Conservation (phyloP, 2,329 filamentous ascomycete species). For the Pseudocercospora fuligena region DNA sequence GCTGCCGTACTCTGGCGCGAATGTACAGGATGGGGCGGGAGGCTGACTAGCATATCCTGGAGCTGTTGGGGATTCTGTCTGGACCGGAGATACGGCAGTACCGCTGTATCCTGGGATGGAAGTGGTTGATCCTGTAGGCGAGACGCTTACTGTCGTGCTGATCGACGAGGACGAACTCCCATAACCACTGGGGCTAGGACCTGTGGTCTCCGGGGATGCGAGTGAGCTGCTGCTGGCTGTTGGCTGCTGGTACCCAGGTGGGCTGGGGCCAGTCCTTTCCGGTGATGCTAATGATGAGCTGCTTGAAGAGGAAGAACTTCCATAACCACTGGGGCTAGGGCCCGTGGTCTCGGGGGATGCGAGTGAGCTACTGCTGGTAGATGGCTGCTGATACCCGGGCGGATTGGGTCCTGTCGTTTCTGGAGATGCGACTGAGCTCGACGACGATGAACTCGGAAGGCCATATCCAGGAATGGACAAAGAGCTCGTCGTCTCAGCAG, state of each 20-base stretch:
- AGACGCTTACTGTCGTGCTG: conserved; percentile 11
- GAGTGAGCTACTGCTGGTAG: neutral
- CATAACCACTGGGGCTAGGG: conserved; percentile 3
- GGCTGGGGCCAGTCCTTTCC: neutral
- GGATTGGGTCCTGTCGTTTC: neutral
- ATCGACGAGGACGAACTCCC: neutral
- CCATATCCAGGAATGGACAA: neutral
- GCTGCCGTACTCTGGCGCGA: conserved; percentile 18
- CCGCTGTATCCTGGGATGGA: conserved; percentile 19
- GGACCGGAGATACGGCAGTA: conserved; percentile 14
- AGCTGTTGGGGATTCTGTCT: conserved; percentile 9
- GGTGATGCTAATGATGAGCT: neutral
- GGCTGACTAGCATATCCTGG: conserved; percentile 22
- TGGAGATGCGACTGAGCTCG: too few relatives aligned
- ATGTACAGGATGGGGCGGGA: conserved; percentile 14
- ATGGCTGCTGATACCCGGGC: neutral
- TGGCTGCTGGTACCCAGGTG: neutral
- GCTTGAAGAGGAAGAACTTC: neutral
- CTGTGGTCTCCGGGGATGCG: neutral
- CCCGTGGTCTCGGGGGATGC: neutral
- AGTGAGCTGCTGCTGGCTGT: neutral
- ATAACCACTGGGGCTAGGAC: conserved; percentile 3
- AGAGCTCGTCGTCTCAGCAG: neutral
- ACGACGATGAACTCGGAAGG: too few relatives aligned
- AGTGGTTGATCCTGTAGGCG: conserved; percentile 10